Conservation (phyloP, 2,329 filamentous ascomycete genomes). For the Aspergillus novoparasiticus region DNA sequence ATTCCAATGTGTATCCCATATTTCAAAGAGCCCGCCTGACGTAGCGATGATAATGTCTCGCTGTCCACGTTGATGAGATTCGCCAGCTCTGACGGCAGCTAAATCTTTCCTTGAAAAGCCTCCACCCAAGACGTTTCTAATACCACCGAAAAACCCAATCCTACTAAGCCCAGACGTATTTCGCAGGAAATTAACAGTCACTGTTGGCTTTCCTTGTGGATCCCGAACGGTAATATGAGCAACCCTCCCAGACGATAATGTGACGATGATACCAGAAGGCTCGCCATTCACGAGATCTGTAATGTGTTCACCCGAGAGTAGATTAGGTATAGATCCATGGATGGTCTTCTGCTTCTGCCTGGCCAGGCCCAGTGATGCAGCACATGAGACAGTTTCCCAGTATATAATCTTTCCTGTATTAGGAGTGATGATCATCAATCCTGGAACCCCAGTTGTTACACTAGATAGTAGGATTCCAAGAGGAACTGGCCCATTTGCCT, state of each 20-base stretch:
- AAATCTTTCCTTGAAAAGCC: slow-evolving; percentile 74
- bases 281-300: slow-evolving; percentile 81
- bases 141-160: slow-evolving; percentile 73
- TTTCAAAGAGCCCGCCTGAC: slow-evolving; percentile 73
- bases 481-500: slow-evolving; percentile 71
- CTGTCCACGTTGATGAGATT: slow-evolving; percentile 74
- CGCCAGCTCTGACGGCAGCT: slow-evolving; percentile 75
- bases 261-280: slow-evolving; percentile 81
- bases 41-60: slow-evolving; percentile 81
- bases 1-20: slow-evolving; percentile 87
- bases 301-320: slow-evolving; percentile 78
- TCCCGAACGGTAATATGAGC: slow-evolving; percentile 87
- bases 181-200: slow-evolving; percentile 76
- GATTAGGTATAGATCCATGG: slow-evolving; percentile 71
- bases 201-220: slow-evolving; percentile 78
- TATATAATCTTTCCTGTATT: slow-evolving; percentile 83
- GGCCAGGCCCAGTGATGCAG: slow-evolving; percentile 79
- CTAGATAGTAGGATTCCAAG: slow-evolving; percentile 81
- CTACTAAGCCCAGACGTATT: slow-evolving; percentile 56
- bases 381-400: slow-evolving; percentile 93
- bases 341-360: slow-evolving; percentile 79
- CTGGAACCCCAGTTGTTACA: slow-evolving; percentile 77
- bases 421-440: slow-evolving; percentile 83
- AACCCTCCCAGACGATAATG: slow-evolving; percentile 81
- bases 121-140: slow-evolving; percentile 74